Evolutionary conservation across 768 basidiomycete genomes (phyloP).

Genomic region (Jaapia argillacea): DNA sequence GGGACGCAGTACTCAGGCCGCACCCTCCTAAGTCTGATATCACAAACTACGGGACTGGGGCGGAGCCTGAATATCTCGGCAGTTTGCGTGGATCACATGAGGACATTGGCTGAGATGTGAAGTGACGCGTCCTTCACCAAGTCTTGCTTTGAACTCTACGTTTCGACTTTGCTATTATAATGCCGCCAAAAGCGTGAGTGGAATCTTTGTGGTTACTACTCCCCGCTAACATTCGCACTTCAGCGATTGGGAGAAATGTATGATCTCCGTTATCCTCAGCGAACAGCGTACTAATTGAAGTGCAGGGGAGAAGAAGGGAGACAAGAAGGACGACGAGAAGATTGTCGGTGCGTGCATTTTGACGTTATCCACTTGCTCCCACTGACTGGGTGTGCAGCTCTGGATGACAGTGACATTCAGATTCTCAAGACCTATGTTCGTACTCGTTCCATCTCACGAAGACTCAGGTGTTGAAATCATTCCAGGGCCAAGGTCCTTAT

Average conservation of each 20-base stretch:
- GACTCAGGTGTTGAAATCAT: slow-evolving; percentile 2
- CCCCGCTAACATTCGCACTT: slow-evolving; percentile 8
- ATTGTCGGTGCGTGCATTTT: slow-evolving; percentile 54
- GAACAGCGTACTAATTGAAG: slow-evolving; percentile 3
- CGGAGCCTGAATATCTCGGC: neutral
- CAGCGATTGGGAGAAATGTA: slow-evolving; percentile 99
- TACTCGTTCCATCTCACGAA: slow-evolving; percentile 5
- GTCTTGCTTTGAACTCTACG: slow-evolving; percentile 14
- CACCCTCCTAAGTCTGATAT: neutral
- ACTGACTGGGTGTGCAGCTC: slow-evolving; percentile 36
- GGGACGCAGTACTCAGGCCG: neutral
- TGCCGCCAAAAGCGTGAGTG: slow-evolving; percentile 94
- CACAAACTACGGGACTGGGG: neutral
- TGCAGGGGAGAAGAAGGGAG: slow-evolving; percentile 75
- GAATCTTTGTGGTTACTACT: neutral
- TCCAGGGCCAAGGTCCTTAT: slow-evolving; percentile 96
- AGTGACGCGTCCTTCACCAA: slow-evolving; percentile 9
- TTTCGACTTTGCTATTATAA: slow-evolving; percentile 25
- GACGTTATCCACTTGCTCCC: neutral
- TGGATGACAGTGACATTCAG: slow-evolving; percentile 98
- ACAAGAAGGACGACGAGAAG: slow-evolving; percentile 89
- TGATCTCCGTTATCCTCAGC: slow-evolving; percentile 13
- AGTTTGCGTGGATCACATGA: slow-evolving; percentile 7
- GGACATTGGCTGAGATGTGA: slow-evolving; percentile 23
- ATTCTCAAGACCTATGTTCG: slow-evolving; percentile 96